Evolutionary conservation across 139 green algal genomes (phyloP).

Genomic region (Coelastrella sp.): DNA sequence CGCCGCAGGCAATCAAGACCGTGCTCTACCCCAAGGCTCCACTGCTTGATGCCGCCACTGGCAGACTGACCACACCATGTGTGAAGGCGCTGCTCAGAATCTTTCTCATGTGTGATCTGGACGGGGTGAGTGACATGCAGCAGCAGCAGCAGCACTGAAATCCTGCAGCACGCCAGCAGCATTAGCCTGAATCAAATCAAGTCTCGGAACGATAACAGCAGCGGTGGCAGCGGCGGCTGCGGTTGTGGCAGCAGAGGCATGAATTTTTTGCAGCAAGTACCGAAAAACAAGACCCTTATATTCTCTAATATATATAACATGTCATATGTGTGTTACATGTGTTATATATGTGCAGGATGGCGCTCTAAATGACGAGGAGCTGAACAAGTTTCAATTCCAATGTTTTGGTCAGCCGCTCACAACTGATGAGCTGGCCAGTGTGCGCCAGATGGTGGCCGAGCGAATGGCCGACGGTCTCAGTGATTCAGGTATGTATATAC

Average conservation of each 20-base stretch:
- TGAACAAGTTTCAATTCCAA: constrained; percentile 87
- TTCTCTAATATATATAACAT: background rate
- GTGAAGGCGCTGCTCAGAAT: constrained; percentile 82
- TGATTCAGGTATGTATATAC: constrained; percentile 8
- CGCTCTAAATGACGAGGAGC: constrained; percentile 80
- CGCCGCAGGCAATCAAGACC: constrained; percentile 33
- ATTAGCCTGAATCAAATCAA: too few species aligned
- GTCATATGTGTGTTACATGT: background rate
- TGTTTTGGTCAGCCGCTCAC: constrained; percentile 80
- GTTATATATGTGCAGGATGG: constrained; percentile 63
- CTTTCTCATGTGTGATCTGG: constrained; percentile 85
- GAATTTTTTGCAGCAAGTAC: background rate
- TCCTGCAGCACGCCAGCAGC: background rate
- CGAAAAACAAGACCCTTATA: background rate
- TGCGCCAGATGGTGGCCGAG: constrained; percentile 84
- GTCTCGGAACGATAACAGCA: too few species aligned
- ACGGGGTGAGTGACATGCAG: constrained; percentile 57
- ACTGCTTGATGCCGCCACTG: constrained; percentile 72
- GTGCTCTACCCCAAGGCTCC: constrained; percentile 86
- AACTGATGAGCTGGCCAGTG: constrained; percentile 81
- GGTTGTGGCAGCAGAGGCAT: background rate
- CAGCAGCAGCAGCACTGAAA: constrained; percentile 2
- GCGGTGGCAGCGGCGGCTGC: background rate
- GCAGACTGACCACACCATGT: constrained; percentile 71
- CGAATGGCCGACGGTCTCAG: constrained; percentile 68